These are phyloP conservation scores for Tuber magnatum DNA, from an alignment of 495 filamentous ascomycete genomes.

Conservation along the genomic window DNA sequence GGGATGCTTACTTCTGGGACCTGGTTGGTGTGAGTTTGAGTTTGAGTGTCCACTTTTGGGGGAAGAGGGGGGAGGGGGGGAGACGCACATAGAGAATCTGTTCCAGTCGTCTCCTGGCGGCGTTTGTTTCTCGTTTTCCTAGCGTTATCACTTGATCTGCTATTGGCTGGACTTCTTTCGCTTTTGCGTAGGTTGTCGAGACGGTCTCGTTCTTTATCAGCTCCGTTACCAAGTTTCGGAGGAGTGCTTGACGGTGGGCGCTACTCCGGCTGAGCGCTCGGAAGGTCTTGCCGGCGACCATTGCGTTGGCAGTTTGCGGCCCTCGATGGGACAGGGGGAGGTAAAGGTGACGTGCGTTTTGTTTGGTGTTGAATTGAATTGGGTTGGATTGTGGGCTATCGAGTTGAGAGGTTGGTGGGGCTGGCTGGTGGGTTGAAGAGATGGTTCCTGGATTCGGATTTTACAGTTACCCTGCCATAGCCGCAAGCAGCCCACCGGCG, in stretches of 20 bases:
- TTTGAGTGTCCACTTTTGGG: not conserved
- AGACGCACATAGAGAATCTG: constrained; percentile 73
- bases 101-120: constrained; percentile 57
- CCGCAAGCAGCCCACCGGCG: too few species aligned
- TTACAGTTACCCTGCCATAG: not conserved
- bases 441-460: not conserved
- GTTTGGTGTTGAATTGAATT: not conserved
- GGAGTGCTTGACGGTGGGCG: constrained; percentile 80
- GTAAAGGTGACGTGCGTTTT: not conserved
- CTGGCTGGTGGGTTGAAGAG: not conserved
- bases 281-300: constrained; percentile 81
- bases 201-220: constrained; percentile 88
- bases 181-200: constrained; percentile 89
- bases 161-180: constrained; percentile 87
- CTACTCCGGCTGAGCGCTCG: constrained; percentile 76
- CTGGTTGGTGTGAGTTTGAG: constrained; percentile 39
- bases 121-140: constrained; percentile 82
- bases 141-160: constrained; percentile 91
- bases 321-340: not conserved
- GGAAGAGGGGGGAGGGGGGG: not conserved
- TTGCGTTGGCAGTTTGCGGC: constrained; percentile 41
- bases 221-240: constrained; percentile 94
- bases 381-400: not conserved
- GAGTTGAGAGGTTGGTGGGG: not conserved
- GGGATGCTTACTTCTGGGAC: constrained; percentile 62